Percentiles rank a stretch among this genome's conserved stretches.
Evolutionary conservation across 495 filamentous ascomycete genomes (phyloP).

Genomic region (Daldinia childiae): DNA sequence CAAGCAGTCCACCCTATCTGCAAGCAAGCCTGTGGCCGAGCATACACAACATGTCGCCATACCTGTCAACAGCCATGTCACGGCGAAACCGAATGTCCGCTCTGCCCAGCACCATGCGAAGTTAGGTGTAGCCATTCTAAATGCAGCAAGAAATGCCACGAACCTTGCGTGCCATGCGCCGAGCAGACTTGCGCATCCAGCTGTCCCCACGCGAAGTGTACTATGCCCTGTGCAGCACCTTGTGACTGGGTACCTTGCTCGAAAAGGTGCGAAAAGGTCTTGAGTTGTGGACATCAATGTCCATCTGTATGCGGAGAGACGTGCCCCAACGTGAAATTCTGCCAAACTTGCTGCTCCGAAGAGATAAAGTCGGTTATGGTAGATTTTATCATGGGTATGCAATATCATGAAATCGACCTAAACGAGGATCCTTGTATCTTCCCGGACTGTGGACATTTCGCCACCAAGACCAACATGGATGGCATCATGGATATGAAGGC

Average conservation of each 20-base stretch:
- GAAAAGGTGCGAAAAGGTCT: conserved; percentile 62
- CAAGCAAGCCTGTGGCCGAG: conserved; percentile 61
- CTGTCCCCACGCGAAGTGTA: conserved; percentile 66
- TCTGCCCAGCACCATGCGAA: conserved; percentile 67
- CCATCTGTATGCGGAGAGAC: conserved; percentile 75
- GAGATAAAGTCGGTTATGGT: conserved; percentile 58
- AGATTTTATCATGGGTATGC: conserved; percentile 62
- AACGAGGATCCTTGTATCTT: conserved; percentile 70
- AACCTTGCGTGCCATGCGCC: conserved; percentile 74
- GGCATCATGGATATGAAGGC: conserved; percentile 69
- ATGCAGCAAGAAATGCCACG: conserved; percentile 66
- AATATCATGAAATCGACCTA: conserved; percentile 67
- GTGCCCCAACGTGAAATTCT: conserved; percentile 65
- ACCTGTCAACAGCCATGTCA: conserved; percentile 66
- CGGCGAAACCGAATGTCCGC: conserved; percentile 58
- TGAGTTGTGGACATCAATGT: conserved; percentile 71
- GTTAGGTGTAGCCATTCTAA: conserved; percentile 69
- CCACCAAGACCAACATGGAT: conserved; percentile 71
- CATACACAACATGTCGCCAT: conserved; percentile 69
- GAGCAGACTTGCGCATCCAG: conserved; percentile 63
- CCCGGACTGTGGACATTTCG: conserved; percentile 73
- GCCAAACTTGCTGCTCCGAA: conserved; percentile 63
- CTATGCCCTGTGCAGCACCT: conserved; percentile 77
- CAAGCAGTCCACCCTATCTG: conserved; percentile 61
- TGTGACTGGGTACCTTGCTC: conserved; percentile 76